Base-by-base conservation (phyloP, 192 early-diverging fungal genomes). In the Pilaira anomala region DNA sequence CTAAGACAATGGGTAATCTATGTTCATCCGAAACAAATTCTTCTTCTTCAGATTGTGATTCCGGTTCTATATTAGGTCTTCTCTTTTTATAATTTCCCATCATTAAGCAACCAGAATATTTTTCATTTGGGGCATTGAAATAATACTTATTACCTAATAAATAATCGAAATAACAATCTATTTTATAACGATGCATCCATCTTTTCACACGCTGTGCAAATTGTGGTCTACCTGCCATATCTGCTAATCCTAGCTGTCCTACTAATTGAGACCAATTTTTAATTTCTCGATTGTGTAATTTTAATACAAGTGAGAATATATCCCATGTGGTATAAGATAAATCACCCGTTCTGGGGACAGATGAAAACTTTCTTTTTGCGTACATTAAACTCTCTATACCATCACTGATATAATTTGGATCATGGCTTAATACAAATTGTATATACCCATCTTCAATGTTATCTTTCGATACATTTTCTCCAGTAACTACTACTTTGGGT, bases 261-360 rank as follows among this genome's bases (percentile, higher is more conserved):
- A 75, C 73, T 16, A 75, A 48, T 59, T 75, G 73, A 25, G 73
- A 75, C 73, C 73, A 75, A 26, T 75, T 75, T 51, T 69, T 75
- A 48, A 75, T 69, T 59, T 75, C 73, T 56, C 66, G 68, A 42
- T 51, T 65, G 45, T 70, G 54, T 26, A 75, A 41, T 39, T 75
- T 69, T 33, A 58, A 42, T 3, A 75, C 73, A 14, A 70, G 58
- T 28, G 44, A 57, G 51, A 56, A 75, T 26, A 75, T 62, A 41
- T 75, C 73, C 67, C 68, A 75, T 4, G 67, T 64, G 1, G 73
- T 66, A 36, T 69, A 75, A 0, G 65, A 62, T 22, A 75, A 50
- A 52, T 75, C 67, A 7, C 68, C 67, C 3, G 73, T 75, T 40
- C 62, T 69, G 25, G 73, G 73, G 8, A 69, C 68, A 16, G 67